phyloP scores from a whole-genome alignment of 1,284 basidiomycete genomes.

The Leccinum pseudoinsigne region DNA sequence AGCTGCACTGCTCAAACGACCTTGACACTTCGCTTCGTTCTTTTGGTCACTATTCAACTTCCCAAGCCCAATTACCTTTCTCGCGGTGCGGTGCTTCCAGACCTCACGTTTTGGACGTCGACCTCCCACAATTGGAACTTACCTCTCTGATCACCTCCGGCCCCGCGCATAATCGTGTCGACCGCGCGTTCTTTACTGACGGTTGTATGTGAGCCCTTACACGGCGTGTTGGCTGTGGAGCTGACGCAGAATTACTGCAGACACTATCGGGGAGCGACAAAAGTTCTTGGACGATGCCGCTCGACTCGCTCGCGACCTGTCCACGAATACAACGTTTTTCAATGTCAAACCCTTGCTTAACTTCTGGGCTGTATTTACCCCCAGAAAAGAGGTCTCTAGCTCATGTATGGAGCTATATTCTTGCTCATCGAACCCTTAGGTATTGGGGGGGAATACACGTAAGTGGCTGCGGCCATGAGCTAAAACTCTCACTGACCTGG shows the following conservation, averaged over 20 bases:
- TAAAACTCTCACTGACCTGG: no score
- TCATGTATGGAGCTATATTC: neutral
- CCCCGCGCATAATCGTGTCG: slow-evolving; percentile 61
- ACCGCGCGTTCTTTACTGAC: slow-evolving; percentile 81
- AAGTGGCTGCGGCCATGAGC: no score
- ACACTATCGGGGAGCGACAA: slow-evolving; percentile 55
- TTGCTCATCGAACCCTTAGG: neutral
- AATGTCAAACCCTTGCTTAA: slow-evolving; percentile 78
- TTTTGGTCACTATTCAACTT: no score
- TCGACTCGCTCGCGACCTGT: slow-evolving; percentile 67
- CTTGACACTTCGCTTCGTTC: slow-evolving; percentile 9
- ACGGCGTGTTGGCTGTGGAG: neutral
- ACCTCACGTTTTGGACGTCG: slow-evolving; percentile 3
- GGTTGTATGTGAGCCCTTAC: slow-evolving; percentile 59
- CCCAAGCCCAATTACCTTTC: slow-evolving; percentile 6
- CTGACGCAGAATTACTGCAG: slow-evolving; percentile 37
- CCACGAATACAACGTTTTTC: slow-evolving; percentile 73
- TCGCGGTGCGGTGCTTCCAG: neutral
- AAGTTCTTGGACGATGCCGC: slow-evolving; percentile 73
- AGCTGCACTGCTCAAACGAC: slow-evolving; percentile 28
- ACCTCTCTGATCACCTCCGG: slow-evolving; percentile 64
- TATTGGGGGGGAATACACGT: no score
- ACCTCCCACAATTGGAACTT: slow-evolving; percentile 52
- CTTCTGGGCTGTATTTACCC: slow-evolving; percentile 80
- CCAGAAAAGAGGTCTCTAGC: slow-evolving; percentile 61